Conservation (phyloP, 2,329 filamentous ascomycete species). For the Arachnopeziza araneosa region DNA sequence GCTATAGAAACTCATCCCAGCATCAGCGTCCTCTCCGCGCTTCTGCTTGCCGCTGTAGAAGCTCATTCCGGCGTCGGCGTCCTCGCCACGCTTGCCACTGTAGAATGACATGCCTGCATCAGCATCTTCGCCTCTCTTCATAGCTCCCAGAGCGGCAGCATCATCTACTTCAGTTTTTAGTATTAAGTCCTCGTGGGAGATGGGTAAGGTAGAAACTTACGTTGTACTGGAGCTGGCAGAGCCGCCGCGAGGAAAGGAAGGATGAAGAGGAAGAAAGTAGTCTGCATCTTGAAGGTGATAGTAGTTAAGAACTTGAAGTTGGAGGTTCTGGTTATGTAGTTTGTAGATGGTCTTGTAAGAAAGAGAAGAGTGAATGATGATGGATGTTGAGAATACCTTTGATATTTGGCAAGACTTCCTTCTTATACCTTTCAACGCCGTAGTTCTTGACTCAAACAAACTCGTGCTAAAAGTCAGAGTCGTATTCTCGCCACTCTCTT, state of each 20-base stretch:
- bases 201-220: not conserved
- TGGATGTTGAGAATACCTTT: not conserved
- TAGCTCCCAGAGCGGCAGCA: not conserved
- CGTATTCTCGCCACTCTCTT: not conserved
- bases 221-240: not conserved
- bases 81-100: not conserved
- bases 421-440: not conserved
- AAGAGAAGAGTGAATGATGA: not conserved
- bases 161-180: not conserved
- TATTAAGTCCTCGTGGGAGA: not conserved
- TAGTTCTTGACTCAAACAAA: not conserved
- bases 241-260: not conserved
- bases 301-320: not conserved
- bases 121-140: not conserved
- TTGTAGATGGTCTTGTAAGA: not conserved
- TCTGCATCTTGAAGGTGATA: not conserved
- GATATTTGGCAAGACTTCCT: not conserved
- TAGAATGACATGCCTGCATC: not conserved
- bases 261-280: not conserved
- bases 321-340: not conserved
- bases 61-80: not conserved
- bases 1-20: not conserved
- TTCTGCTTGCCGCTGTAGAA: not conserved
- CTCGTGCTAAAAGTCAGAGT: not conserved
- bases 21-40: not conserved